phyloP scores from a whole-genome alignment of 2,329 filamentous ascomycete genomes.

The Exophiala sp. region DNA sequence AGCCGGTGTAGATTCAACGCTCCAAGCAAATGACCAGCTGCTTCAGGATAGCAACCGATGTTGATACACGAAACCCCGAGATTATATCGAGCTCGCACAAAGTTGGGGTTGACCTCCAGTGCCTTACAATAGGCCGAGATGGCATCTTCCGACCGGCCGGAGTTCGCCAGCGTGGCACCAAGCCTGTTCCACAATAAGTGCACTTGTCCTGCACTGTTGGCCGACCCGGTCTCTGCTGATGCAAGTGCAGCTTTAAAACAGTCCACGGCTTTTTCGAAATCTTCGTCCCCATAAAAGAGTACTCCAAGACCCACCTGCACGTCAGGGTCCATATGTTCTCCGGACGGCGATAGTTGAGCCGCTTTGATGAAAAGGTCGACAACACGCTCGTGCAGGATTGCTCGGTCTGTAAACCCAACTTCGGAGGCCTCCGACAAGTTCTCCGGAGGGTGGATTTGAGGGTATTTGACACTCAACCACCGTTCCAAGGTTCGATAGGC shows the following conservation, averaged over 20 bases:
- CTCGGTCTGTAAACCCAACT: conserved; percentile 88
- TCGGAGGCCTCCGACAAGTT: conserved; percentile 67
- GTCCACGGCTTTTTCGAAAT: conserved; percentile 97
- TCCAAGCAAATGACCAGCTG: conserved; percentile 84
- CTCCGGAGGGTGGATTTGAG: conserved; percentile 66
- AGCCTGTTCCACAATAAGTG: conserved; percentile 97
- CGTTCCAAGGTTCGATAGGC: conserved; percentile 94
- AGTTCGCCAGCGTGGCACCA: conserved; percentile 92
- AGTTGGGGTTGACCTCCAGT: conserved; percentile 83
- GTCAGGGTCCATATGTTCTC: conserved; percentile 95
- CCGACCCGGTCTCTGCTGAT: conserved; percentile 73
- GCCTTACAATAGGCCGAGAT: conserved; percentile 96
- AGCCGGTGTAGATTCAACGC: conserved; percentile 94
- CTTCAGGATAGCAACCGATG: conserved; percentile 89
- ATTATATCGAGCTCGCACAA: conserved; percentile 94
- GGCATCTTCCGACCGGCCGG: conserved; percentile 85
- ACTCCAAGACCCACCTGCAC: conserved; percentile 96
- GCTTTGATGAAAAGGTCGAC: conserved; percentile 87
- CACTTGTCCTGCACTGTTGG: conserved; percentile 77
- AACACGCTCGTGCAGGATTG: conserved; percentile 81
- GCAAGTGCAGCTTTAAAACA: conserved; percentile 92
- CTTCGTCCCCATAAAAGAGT: conserved; percentile 94
- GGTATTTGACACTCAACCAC: conserved; percentile 95
- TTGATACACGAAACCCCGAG: conserved; percentile 95
- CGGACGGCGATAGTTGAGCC: conserved; percentile 83